These are phyloP conservation scores for Epichloe gansuensis DNA, from an alignment of 2,329 filamentous ascomycete genomes.

Conservation along the genomic window DNA sequence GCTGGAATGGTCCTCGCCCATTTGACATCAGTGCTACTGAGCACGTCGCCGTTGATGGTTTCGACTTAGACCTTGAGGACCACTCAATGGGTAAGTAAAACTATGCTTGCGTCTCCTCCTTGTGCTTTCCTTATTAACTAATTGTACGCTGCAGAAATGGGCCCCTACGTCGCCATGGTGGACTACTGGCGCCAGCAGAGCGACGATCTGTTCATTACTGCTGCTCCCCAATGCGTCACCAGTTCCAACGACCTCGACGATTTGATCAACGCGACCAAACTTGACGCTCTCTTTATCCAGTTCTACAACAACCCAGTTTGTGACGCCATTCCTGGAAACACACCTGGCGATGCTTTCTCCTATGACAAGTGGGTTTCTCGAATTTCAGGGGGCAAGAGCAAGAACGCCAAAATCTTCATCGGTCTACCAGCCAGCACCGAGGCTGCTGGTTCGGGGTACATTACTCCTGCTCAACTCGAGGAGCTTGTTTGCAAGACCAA, in stretches of 20 bases:
- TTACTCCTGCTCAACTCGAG: conserved; percentile 20
- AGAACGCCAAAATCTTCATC: conserved; percentile 31
- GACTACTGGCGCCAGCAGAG: conserved; percentile 21
- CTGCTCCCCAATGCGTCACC: conserved; percentile 30
- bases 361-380: conserved; percentile 29
- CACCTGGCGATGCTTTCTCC: conserved; percentile 24
- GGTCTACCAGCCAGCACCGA: conserved; percentile 25
- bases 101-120: too few relatives aligned
- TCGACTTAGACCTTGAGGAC: conserved; percentile 30
- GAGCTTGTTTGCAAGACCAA: conserved; percentile 27
- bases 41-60: conserved; percentile 25
- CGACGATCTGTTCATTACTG: conserved; percentile 25
- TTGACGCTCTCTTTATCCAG: conserved; percentile 33
- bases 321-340: conserved; percentile 19
- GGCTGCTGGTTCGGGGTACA: conserved; percentile 21
- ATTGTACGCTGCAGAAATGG: conserved; percentile 14
- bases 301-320: conserved; percentile 36
- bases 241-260: conserved; percentile 21
- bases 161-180: conserved; percentile 26
- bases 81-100: conserved; percentile 15
- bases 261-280: conserved; percentile 26
- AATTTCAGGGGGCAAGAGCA: conserved; percentile 23
- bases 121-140: too few relatives aligned
- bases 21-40: conserved; percentile 20
- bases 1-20: conserved; percentile 23